Conservation (phyloP, 768 basidiomycete genomes). For the Kwoniella botswanensis region DNA sequence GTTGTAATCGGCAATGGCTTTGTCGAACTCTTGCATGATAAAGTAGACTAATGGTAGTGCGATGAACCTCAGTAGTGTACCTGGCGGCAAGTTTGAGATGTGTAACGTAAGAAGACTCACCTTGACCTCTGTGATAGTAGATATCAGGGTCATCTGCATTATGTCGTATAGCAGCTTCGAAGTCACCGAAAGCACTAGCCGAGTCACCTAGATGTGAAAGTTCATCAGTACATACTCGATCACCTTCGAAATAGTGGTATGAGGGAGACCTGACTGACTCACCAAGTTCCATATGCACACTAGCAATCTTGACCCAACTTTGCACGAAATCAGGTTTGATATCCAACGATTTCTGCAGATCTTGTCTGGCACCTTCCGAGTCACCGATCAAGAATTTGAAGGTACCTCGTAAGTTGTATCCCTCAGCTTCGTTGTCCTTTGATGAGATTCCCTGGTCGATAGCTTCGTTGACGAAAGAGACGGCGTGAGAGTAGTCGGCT, state of each 20-base stretch:
- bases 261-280: conserved; percentile 2
- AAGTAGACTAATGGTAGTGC: conserved; percentile 71
- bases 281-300: conserved; percentile 93
- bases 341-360: conserved; percentile 76
- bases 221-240: not conserved
- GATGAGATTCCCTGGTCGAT: conserved; percentile 81
- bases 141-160: conserved; percentile 89
- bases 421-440: conserved; percentile 73
- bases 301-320: conserved; percentile 93
- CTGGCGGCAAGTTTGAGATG: too few relatives aligned
- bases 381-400: conserved; percentile 97
- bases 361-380: conserved; percentile 76
- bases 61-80: not conserved
- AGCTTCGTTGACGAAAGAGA: conserved; percentile 80
- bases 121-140: conserved; percentile 98
- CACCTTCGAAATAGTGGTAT: not conserved
- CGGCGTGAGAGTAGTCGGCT: conserved; percentile 79
- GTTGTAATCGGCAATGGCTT: conserved; percentile 88
- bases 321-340: conserved; percentile 74
- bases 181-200: conserved; percentile 81
- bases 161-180: conserved; percentile 82
- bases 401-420: conserved; percentile 89
- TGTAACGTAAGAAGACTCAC: conserved; percentile 59
- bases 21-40: conserved; percentile 85
- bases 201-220: conserved; percentile 63